Base-by-base conservation (phyloP, 1,139 yeast genomes). In the Yamadazyma sp. region DNA sequence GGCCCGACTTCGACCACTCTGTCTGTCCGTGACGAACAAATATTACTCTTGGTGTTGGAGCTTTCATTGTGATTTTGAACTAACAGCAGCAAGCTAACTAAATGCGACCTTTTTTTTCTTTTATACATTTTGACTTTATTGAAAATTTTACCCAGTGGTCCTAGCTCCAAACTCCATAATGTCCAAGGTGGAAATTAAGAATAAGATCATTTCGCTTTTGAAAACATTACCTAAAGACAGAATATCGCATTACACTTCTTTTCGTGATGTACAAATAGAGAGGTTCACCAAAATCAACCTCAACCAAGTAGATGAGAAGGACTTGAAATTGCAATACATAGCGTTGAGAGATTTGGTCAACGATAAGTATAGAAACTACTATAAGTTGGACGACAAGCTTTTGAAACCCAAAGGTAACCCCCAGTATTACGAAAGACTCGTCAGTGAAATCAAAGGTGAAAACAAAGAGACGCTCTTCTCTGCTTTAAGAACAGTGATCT, bases 1-100 rank as follows among this genome's bases (percentile, higher is more conserved):
- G 96, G 24, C 98, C 98, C 4, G 89, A 76, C 55, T 84, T 81
- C 27, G 97, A 89, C 98, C 98, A 91, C 62, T 81, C 95, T 2
- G 98, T 91, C 66, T 91, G 96, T 27, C 95, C 88, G 54, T 83
- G 91, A 53, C 96, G 91, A 38, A 87, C 79, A 51, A 87, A 80
- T 26, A 87, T 78, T 31, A 87, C 81, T 63, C 95, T 74, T 15
- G 95, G 95, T 17, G 87, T 74, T 33, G 70, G 69, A 23, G 58
- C 51, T 44, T 47, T 49, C 20, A 36, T 33, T 42, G 40, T 42
- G 4, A 28, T 5, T 17, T 4, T 24, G 11, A 5, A n/a, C 27
- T 10, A n/a, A 9, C 5, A 6, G n/a, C 4, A 7, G 6, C 6
- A 24, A 24, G 14, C 14, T 24, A 24, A 24, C 14, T 22, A 22